Base-by-base conservation (phyloP, 306 rosid genomes). In the Lablab purpureus region DNA sequence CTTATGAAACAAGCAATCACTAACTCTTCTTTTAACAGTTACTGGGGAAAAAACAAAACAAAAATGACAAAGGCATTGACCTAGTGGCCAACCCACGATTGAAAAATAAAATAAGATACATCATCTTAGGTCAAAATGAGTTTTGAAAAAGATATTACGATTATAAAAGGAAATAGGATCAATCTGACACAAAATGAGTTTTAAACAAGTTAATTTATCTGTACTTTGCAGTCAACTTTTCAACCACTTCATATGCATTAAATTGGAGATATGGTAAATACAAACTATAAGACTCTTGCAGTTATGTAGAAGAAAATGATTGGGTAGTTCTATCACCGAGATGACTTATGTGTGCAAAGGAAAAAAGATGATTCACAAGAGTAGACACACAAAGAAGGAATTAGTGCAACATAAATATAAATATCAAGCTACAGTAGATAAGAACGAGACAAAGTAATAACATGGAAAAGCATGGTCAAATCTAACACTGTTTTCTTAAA, bases 301-400 rank as follows among this genome's bases (percentile, higher is more conserved):
- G 40, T 30, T 47, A 76, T 2, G 34, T 21, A 45, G 43, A 76
- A 76, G 80, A 49, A 40, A 15, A 75, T 28, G 62, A 46, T n/a
- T 27, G 0, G 21, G 62, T 5, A 64, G 13, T 73, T 43, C 45
- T 28, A 18, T 12, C 34, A 28, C 37, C 55, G 22, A 60, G 52
- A 60, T 27, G 36, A 14, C 45, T 40, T 74, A 23, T 58, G 47
- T 0, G 54, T 21, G 52, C 49, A 65, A 10, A 36, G 49, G 28
- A 18, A 8, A 18, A 64, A 65, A 63, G 0, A 65, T 36, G 15
- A 17, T 64, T 34, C 27, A 64, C 25, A 64, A 64, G 15, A 62
- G n/a, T 34, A 62, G 13, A 30, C 12, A 30, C 43, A 4, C 36
- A 10, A 27, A 62, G 66, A 27, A 13, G 18, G 19, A 59, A 59